These are phyloP conservation scores for Aspergillus floridensis DNA, from an alignment of 2,329 filamentous ascomycete genomes.

Conservation along the genomic window DNA sequence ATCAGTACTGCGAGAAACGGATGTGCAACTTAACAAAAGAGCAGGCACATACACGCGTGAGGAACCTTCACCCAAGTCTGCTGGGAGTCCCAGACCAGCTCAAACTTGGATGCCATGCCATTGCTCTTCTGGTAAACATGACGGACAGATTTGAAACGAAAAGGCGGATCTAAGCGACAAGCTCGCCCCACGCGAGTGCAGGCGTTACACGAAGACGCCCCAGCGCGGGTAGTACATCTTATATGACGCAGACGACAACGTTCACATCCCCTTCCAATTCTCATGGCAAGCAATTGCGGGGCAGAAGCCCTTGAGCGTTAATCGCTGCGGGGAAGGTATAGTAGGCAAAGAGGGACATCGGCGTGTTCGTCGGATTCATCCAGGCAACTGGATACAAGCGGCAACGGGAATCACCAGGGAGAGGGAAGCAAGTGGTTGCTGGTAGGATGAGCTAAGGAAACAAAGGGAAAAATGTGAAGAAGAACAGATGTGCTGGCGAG, in stretches of 20 bases:
- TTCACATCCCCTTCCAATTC: constrained; percentile 35
- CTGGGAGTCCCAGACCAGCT: constrained; percentile 30
- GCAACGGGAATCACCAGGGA: background rate
- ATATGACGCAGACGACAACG: constrained; percentile 38
- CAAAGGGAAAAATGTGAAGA: background rate
- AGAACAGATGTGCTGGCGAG: background rate
- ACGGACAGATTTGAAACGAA: constrained; percentile 33
- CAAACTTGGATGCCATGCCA: constrained; percentile 26
- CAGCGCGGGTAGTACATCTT: constrained; percentile 29
- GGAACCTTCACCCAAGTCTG: constrained; percentile 35
- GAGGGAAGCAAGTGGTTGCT: background rate
- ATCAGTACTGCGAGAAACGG: background rate
- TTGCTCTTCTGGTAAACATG: constrained; percentile 35
- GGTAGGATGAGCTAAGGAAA: background rate
- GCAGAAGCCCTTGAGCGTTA: constrained; percentile 10
- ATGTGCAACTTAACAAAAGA: background rate
- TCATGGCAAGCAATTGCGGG: constrained; percentile 24
- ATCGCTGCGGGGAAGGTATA: constrained; percentile 10
- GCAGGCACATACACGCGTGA: constrained; percentile 21
- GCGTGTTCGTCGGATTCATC: constrained; percentile 5
- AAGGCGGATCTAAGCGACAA: constrained; percentile 34
- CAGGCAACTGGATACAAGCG: background rate
- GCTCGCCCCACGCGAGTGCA: constrained; percentile 29
- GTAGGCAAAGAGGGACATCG: constrained; percentile 10
- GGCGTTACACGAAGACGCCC: constrained; percentile 29